A percentile compares a stretch with the other conserved stretches of the same genome.
These are phyloP conservation scores for Clonostachys solani DNA, from an alignment of 2,329 filamentous ascomycete genomes.

Conservation along the genomic window DNA sequence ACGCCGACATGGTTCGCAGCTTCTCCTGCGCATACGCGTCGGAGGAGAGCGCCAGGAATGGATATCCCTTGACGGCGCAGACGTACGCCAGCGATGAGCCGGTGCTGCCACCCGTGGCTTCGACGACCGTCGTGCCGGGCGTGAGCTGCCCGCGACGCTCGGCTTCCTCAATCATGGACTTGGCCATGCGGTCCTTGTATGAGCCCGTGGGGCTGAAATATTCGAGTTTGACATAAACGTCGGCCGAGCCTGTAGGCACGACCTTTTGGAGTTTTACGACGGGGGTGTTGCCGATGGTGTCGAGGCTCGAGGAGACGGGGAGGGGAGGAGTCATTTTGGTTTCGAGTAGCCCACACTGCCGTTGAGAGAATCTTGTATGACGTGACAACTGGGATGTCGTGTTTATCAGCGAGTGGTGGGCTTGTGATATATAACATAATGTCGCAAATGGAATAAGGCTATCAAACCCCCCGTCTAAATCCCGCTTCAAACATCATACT, in stretches of 20 bases:
- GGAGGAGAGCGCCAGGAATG: slow-evolving; percentile 4
- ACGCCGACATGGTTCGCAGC: slow-evolving; percentile 5
- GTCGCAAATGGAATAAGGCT: too few relatives aligned
- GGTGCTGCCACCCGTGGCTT: slow-evolving; percentile 7
- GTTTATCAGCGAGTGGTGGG: too few relatives aligned
- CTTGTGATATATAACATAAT: too few relatives aligned
- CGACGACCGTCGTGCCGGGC: slow-evolving; percentile 3
- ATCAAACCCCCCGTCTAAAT: too few relatives aligned
- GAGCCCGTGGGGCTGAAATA: slow-evolving; percentile 6
- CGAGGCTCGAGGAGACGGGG: too few relatives aligned
- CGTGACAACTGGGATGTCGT: too few relatives aligned
- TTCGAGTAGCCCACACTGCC: too few relatives aligned
- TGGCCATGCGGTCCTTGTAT: slow-evolving; percentile 7
- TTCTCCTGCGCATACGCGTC: slow-evolving; percentile 5
- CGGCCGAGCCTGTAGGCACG: slow-evolving; percentile 3
- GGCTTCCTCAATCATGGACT: slow-evolving; percentile 4
- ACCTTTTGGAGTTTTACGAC: slow-evolving; percentile 4
- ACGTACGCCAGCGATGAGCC: slow-evolving; percentile 6
- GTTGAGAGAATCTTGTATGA: too few relatives aligned
- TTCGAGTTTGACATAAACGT: slow-evolving; percentile 7
- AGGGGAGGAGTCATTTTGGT: too few relatives aligned
- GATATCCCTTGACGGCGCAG: slow-evolving; percentile 15
- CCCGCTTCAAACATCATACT: too few relatives aligned
- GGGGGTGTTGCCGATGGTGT: slow-evolving; percentile 6
- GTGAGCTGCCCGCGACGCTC: slow-evolving; percentile 1